Base-by-base conservation (phyloP, 2,329 filamentous ascomycete species). In the Aureobasidium sp. region DNA sequence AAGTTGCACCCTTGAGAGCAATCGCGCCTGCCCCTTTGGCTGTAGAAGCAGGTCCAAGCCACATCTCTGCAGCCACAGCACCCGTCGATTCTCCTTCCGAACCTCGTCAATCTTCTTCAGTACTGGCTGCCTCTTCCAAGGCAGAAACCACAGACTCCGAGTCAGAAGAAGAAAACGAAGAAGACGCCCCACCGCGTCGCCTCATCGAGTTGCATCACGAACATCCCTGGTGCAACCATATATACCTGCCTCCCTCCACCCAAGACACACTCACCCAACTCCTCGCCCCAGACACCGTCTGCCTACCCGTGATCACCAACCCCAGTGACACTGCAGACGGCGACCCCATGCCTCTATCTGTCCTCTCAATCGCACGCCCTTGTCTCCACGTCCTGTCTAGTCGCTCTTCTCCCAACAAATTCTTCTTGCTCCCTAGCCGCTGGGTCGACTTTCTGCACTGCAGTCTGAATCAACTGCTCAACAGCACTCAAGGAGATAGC, bases 191-290 rank as follows among this genome's bases (percentile, higher is more conserved):
- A n/a, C 42, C 56, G 3, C 34, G 31, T 36, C 31, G 56, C 1
- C 45, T 59, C 5, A 27, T 59, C 36, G 56, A 59, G 31, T 22
- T 59, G 44, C 36, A 49, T 36, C 42, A 45, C 1, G 29, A 49
- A 6, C 56, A 59, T 22, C 56, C 56, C 8, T 59, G 42, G 44
- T 39, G 44, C 42, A 59, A 59, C 56, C 56, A 59, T 41, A 59
- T 49, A 49, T 59, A 39, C 36, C 44, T 49, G 7, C 44, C 56
- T 49, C 44, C 41, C 27, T 41, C 56, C 22, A 14, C 41, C 15
- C 56, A 59, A 20, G 41, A 59, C 17, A 2, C 17, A 0, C 56
- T 59, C 17, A 39, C 45, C 15, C 56, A 49, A 2, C 56, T 59
- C 31, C 45, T 59, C 22, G 27, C 31, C 1, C 34, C 44, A 22